phyloP scores from a whole-genome alignment of 345 rosid genomes.

The Ailanthus altissimus region DNA sequence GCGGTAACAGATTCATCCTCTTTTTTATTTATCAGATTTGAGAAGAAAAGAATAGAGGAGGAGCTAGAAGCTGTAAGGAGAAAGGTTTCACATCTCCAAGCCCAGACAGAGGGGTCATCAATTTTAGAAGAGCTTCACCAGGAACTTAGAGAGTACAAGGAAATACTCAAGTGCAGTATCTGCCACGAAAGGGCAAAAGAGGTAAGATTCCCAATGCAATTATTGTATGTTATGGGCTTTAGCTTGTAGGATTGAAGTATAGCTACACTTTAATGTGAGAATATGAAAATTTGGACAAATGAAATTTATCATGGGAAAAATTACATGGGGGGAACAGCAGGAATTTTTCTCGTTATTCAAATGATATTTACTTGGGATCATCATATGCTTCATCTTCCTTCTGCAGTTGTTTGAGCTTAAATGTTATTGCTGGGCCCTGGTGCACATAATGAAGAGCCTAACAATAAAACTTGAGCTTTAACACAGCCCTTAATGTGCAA shows the following conservation, averaged over 20 bases:
- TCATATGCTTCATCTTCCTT: background rate
- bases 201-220: constrained; percentile 40
- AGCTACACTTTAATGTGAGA: background rate
- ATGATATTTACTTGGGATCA: background rate
- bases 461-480: background rate
- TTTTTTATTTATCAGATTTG: constrained; percentile 51
- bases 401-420: background rate
- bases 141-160: constrained; percentile 87
- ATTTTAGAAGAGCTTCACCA: constrained; percentile 67
- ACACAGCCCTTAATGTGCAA: background rate
- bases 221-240: constrained; percentile 7
- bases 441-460: background rate
- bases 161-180: constrained; percentile 85
- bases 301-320: background rate
- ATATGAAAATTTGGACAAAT: background rate
- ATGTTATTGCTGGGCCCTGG: background rate
- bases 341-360: background rate
- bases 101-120: constrained; percentile 67
- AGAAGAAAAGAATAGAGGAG: constrained; percentile 77
- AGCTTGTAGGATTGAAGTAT: background rate
- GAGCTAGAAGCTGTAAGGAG: constrained; percentile 66
- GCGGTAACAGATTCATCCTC: constrained; percentile 13
- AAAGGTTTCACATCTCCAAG: constrained; percentile 60
- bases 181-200: constrained; percentile 88
- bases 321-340: background rate